phyloP scores from a whole-genome alignment of 2,329 filamentous ascomycete genomes.

The Calonectria henricotiae region DNA sequence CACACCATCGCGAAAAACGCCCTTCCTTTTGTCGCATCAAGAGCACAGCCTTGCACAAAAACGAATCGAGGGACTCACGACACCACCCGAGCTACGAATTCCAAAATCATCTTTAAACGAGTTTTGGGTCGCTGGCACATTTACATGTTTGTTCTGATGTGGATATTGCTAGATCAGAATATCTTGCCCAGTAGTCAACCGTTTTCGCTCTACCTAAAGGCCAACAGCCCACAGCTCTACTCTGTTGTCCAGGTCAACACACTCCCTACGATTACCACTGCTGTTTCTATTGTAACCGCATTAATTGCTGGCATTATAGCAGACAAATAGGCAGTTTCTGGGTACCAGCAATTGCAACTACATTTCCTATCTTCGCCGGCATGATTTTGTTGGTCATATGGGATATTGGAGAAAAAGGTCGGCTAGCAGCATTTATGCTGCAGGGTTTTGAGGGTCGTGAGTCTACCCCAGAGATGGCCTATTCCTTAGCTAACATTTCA shows the following conservation, averaged over 20 bases:
- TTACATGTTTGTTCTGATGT: conserved; percentile 59
- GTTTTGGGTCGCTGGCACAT: conserved; percentile 61
- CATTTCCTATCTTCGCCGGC: conserved; percentile 56
- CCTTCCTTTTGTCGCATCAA: conserved; percentile 53
- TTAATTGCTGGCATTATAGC: conserved; percentile 55
- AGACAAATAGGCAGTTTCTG: conserved; percentile 58
- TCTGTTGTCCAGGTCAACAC: conserved; percentile 62
- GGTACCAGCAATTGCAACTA: conserved; percentile 54
- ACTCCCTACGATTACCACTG: conserved; percentile 60
- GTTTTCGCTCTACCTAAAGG: conserved; percentile 62
- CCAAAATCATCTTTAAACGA: conserved; percentile 57
- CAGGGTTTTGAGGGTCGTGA: conserved; percentile 56
- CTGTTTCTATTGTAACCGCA: conserved; percentile 58
- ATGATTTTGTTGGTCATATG: conserved; percentile 57
- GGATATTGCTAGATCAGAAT: conserved; percentile 60
- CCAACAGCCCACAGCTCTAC: conserved; percentile 56
- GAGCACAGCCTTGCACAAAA: conserved; percentile 56
- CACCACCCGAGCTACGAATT: conserved; percentile 55
- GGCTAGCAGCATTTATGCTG: conserved; percentile 59
- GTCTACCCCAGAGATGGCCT: background rate
- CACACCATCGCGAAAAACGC: conserved; percentile 53
- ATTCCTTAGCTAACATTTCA: background rate
- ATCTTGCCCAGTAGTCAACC: conserved; percentile 56
- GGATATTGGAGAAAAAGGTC: conserved; percentile 58
- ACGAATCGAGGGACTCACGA: conserved; percentile 51